Evolutionary conservation across 2,329 filamentous ascomycete genomes (phyloP).

Genomic region (Colletotrichum eremochloae): DNA sequence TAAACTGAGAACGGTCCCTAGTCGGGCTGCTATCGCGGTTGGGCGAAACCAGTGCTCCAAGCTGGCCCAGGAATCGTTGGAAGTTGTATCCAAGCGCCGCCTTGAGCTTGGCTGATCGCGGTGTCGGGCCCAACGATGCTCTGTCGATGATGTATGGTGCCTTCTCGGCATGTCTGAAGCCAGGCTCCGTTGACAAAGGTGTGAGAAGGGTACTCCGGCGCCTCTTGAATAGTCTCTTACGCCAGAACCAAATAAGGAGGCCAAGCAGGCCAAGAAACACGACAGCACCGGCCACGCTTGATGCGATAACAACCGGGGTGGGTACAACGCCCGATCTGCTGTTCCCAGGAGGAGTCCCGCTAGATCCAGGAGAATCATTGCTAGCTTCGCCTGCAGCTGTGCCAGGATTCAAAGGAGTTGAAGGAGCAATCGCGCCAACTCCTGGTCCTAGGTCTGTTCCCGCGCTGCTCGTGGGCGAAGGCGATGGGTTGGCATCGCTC

Average conservation of each 20-base stretch:
- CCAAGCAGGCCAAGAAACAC: constrained; percentile 60
- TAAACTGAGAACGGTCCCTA: constrained; percentile 60
- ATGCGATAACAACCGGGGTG: constrained; percentile 61
- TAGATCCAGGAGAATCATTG: constrained; percentile 22
- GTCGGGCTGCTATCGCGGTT: constrained; percentile 59
- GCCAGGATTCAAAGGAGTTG: constrained; percentile 31
- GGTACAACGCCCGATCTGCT: constrained; percentile 46
- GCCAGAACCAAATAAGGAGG: constrained; percentile 65
- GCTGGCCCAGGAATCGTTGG: constrained; percentile 52
- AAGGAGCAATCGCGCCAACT: constrained; percentile 7
- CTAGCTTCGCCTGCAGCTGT: constrained; percentile 36
- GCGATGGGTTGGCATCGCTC: constrained; percentile 27
- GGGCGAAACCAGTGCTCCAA: constrained; percentile 49
- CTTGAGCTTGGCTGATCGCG: constrained; percentile 57
- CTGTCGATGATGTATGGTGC: constrained; percentile 58
- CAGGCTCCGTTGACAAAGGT: constrained; percentile 56
- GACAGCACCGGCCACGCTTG: constrained; percentile 64
- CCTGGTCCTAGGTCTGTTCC: background rate
- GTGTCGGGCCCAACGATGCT: constrained; percentile 63
- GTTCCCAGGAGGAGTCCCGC: constrained; percentile 27
- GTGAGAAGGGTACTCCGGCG: constrained; percentile 64
- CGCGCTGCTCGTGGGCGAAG: constrained; percentile 17
- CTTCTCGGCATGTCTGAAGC: constrained; percentile 46
- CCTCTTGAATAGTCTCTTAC: constrained; percentile 57
- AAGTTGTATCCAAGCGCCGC: constrained; percentile 55